Evolutionary conservation across 768 basidiomycete species (phyloP), one percentile per base, ranked within the genome.

Genomic region (Butyriboletus loyo): DNA sequence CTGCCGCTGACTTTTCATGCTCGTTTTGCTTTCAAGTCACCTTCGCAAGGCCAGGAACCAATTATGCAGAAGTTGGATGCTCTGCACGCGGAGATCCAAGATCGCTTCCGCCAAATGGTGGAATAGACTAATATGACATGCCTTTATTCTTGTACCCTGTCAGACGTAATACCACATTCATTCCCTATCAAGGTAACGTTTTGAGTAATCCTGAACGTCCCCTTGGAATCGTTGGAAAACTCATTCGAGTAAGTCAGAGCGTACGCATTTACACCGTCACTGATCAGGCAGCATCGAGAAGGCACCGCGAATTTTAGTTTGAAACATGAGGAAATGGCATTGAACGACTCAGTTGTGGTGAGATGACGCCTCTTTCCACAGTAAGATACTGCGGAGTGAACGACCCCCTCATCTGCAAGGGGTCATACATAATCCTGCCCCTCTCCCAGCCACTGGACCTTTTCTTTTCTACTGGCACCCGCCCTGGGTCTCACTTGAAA

Each of bases 31-130:
- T 48, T 58, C 19, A 63, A 95, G 90, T 89, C 88, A 22, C 97
- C 97, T 17, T 91, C 92, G 8, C 87, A 93, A 75, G 92, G 93
- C 35, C 80, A 94, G 72, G 90, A 92, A 53, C 71, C 77, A 4
- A 86, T 97, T 64, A 86, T 83, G 74, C 75, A 83, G 73, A 94
- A 89, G 69, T 73, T 94, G 64, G 91, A 96, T 66, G 78, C 77
- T 31, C 72, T 98, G 41, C 77, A 95, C 68, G 69, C 74, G 49
- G 94, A 97, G 73, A 97, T 98, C 55, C 86, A 87, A 65, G 92
- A 94, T 71, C 94, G 89, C 66, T 97, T 98, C 79, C 82, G 90
- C 53, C 86, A 88, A 71, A 72, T 92, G 70, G 86, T 77, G 60
- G 89, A 92, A 75, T 92, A 81, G 71, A 68, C 39, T 52, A 17